Evolutionary conservation across 75 land plant species (phyloP).

Genomic region (Cryptomeria japonica): DNA sequence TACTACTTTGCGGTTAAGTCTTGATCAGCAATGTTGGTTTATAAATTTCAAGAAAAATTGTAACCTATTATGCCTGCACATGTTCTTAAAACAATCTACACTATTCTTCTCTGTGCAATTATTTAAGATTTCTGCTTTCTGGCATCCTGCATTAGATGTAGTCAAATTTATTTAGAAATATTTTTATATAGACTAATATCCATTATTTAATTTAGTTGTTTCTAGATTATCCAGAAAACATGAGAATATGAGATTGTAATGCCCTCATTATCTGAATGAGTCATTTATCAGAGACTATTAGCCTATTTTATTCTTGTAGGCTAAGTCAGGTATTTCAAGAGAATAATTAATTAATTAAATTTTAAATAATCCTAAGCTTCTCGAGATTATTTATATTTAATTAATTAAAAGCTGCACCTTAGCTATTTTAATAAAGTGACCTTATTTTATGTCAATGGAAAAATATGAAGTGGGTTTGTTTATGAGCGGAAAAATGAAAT

Average conservation of each 20-base stretch:
- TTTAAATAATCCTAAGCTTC: too few species aligned
- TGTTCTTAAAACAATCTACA: neutral
- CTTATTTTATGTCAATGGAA: too few species aligned
- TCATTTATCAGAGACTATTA: too few species aligned
- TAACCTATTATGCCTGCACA: neutral
- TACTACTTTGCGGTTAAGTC: neutral
- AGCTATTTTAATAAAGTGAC: too few species aligned
- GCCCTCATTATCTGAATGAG: too few species aligned
- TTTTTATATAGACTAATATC: neutral
- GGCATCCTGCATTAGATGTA: neutral
- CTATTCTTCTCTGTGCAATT: neutral
- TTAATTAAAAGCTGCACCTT: too few species aligned
- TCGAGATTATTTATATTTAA: too few species aligned
- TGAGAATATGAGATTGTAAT: neutral
- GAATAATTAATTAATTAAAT: too few species aligned
- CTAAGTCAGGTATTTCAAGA: too few species aligned
- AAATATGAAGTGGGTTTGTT: too few species aligned
- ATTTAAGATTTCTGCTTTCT: neutral
- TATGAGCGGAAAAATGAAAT: too few species aligned
- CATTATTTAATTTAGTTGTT: neutral
- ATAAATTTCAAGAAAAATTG: neutral
- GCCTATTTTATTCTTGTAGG: too few species aligned
- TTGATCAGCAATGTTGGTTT: conserved; percentile 6
- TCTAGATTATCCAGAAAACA: neutral
- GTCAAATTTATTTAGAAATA: neutral